Evolutionary conservation across 495 filamentous ascomycete genomes (phyloP), one percentile per base, ranked within the genome.

Genomic region (Amorphotheca resinae): DNA sequence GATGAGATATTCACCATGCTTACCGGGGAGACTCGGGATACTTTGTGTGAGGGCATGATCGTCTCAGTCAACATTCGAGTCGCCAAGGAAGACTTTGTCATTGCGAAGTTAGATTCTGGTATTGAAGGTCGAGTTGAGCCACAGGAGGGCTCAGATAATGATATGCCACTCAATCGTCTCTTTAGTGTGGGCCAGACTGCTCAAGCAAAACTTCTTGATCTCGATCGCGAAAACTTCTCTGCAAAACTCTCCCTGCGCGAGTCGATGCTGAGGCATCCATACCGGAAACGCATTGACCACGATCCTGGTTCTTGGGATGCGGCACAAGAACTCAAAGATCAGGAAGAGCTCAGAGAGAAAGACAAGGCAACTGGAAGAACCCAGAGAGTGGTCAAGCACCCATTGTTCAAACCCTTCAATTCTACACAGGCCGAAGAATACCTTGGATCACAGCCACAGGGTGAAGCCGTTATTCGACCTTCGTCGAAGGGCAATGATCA

Each of bases 1-100:
- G 85, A 94, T 21, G 85, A 94, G 48, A 80, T 95, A 54, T 98
- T 95, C 60, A 88, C 86, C 35, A 95, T 94, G 86, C 77, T 95
- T 33, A 95, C 91, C 0, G 93, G 91, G 38, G 91, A 98, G 58
- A 96, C 83, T 1, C 62, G 69, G 28, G 86, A 95, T 0, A 83
- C 87, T 0, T 65, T 98, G 16, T 72, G 69, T 20, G 77, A 84
- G 52, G 83, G 81, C 42, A 95, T 96, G 88, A 82, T 94, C 40
- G 77, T 96, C 9, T 78, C 91, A 0, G 84, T 93, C 43, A 82
- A 80, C 25, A 80, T 98, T 55, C 83, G 86, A 43, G 77, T 87
- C 20, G 82, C 89, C 45, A 86, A 85, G 51, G 80, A 86, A 42
- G 85, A 94, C 55, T 91, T 93, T 56, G 80, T 93, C 46, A 87